These are phyloP conservation scores for Gnomoniopsis smithogilvyi DNA, from an alignment of 2,329 filamentous ascomycete genomes.

Conservation along the genomic window DNA sequence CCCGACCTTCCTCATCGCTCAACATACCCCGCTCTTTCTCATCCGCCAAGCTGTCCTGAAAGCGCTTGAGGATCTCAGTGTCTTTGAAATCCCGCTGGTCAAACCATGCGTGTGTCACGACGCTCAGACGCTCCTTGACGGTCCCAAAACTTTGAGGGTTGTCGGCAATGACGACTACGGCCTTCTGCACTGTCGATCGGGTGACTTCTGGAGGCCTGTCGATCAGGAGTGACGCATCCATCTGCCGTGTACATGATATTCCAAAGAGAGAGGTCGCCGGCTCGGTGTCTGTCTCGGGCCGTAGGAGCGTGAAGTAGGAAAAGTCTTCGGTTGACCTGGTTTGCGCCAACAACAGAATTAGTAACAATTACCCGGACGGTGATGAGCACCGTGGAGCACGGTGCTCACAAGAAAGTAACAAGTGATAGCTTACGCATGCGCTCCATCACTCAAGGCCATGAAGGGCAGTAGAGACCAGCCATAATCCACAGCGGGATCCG, in stretches of 20 bases:
- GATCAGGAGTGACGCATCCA: constrained; percentile 75
- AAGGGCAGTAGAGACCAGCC: constrained; percentile 92
- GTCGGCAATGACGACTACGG: constrained; percentile 91
- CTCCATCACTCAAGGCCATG: constrained; percentile 94
- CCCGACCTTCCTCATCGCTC: constrained; percentile 68
- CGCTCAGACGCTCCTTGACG: constrained; percentile 81
- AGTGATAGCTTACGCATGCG: constrained; percentile 73
- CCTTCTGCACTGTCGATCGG: constrained; percentile 96
- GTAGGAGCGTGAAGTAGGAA: constrained; percentile 92
- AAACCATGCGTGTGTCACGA: constrained; percentile 96
- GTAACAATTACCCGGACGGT: not conserved
- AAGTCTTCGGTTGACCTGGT: constrained; percentile 86
- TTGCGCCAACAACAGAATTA: not conserved
- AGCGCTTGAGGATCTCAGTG: constrained; percentile 82
- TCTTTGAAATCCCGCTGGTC: constrained; percentile 90
- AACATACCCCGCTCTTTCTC: constrained; percentile 56
- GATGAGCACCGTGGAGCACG: not conserved
- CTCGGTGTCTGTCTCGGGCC: constrained; percentile 49
- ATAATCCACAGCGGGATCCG: constrained; percentile 77
- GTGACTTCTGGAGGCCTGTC: constrained; percentile 86
- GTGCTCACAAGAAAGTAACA: not conserved
- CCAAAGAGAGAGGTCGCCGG: constrained; percentile 85
- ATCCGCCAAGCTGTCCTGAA: constrained; percentile 81
- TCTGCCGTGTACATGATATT: constrained; percentile 90
- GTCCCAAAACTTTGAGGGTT: constrained; percentile 87